These are phyloP conservation scores for Stemphylium beticola DNA, from an alignment of 2,329 filamentous ascomycete species.

Conservation along the genomic window DNA sequence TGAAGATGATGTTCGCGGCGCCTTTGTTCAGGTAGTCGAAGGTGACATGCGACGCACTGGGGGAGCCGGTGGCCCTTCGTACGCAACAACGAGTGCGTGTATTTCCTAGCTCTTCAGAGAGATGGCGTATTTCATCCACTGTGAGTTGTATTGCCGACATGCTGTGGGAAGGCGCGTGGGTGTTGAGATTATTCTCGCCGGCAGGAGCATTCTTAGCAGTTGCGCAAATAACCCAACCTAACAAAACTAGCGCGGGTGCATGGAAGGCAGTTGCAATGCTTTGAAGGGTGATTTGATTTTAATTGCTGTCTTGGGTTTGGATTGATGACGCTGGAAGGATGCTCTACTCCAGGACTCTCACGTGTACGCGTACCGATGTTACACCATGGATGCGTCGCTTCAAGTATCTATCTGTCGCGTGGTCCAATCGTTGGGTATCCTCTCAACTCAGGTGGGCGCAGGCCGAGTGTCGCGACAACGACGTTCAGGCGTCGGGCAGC, in stretches of 20 bases:
- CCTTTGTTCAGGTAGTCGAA: constrained; percentile 43
- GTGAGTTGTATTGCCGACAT: constrained; percentile 11
- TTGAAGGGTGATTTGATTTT: not conserved
- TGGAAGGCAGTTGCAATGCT: constrained; percentile 1
- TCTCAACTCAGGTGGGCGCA: not conserved
- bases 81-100: constrained; percentile 22
- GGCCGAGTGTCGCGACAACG: not conserved
- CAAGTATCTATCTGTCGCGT: not conserved
- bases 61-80: not conserved
- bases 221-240: constrained; percentile 6
- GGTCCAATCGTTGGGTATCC: constrained; percentile 1
- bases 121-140: constrained; percentile 12
- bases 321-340: not conserved
- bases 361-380: not conserved
- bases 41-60: constrained; percentile 13
- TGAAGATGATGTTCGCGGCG: constrained; percentile 45
- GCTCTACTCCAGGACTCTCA: not conserved
- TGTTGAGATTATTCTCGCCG: constrained; percentile 3
- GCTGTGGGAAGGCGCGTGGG: not conserved
- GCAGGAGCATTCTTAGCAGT: constrained; percentile 11
- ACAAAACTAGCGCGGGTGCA: constrained; percentile 7
- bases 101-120: constrained; percentile 12
- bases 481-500: not conserved
- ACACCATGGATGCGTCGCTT: not conserved
- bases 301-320: not conserved